Evolutionary conservation across 352 stramenopile species (phyloP).

Genomic region (Pythium coloratum): DNA sequence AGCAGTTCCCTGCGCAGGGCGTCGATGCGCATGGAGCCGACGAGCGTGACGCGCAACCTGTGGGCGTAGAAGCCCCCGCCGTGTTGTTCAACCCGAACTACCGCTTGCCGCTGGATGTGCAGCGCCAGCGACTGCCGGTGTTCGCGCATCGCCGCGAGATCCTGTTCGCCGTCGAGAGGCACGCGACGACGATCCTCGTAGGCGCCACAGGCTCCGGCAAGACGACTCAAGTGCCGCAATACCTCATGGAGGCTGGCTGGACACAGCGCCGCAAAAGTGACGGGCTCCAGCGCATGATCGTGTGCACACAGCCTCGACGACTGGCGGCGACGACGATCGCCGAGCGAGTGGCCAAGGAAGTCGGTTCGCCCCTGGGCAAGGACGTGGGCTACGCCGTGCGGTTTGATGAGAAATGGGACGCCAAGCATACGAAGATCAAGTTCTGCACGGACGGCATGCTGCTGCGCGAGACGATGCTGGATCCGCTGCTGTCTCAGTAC

Average conservation of each 20-base stretch:
- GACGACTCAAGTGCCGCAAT: slow-evolving; percentile 93
- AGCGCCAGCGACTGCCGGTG: slow-evolving; percentile 84
- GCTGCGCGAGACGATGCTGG: slow-evolving; percentile 92
- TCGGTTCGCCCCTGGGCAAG: slow-evolving; percentile 92
- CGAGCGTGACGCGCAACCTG: slow-evolving; percentile 20
- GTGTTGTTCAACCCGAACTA: slow-evolving; percentile 72
- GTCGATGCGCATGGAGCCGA: slow-evolving; percentile 17
- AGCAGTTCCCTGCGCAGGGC: slow-evolving; percentile 19
- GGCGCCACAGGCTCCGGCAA: slow-evolving; percentile 93
- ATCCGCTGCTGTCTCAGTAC: slow-evolving; percentile 74
- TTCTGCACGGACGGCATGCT: slow-evolving; percentile 99
- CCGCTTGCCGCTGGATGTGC: slow-evolving; percentile 48
- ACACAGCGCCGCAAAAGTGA: slow-evolving; percentile 17
- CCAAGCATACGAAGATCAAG: slow-evolving; percentile 91
- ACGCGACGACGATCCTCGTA: slow-evolving; percentile 90
- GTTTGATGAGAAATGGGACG: slow-evolving; percentile 96
- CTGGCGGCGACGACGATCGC: slow-evolving; percentile 98
- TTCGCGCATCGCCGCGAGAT: slow-evolving; percentile 87
- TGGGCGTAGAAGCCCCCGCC: slow-evolving; percentile 35
- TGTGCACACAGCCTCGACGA: slow-evolving; percentile 93
- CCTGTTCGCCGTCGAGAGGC: slow-evolving; percentile 88
- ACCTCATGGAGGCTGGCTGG: slow-evolving; percentile 91
- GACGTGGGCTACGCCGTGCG: slow-evolving; percentile 98
- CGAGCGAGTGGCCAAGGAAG: slow-evolving; percentile 96
- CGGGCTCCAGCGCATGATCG: slow-evolving; percentile 45